phyloP scores from a whole-genome alignment of 2,329 filamentous ascomycete genomes.

The Geosmithia morbida region DNA sequence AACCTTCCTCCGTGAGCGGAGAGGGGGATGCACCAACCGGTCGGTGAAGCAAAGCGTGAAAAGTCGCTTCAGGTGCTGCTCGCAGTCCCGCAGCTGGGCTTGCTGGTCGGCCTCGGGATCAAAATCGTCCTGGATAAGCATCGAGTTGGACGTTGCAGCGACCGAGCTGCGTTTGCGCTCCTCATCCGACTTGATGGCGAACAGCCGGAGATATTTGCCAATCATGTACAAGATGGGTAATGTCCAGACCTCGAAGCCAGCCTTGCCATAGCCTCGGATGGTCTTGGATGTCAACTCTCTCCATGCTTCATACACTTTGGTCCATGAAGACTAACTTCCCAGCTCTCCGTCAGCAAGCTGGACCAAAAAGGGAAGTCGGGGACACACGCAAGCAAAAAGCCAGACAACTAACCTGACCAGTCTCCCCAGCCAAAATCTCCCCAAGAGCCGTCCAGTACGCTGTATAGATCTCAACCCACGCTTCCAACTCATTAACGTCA shows the following conservation, averaged over 20 bases:
- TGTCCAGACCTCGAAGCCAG: slow-evolving; percentile 75
- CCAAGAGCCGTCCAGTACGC: slow-evolving; percentile 73
- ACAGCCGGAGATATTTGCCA: slow-evolving; percentile 73
- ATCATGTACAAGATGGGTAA: slow-evolving; percentile 80
- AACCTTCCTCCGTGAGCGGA: neutral
- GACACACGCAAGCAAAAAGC: neutral
- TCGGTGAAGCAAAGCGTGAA: slow-evolving; percentile 86
- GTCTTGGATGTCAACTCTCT: slow-evolving; percentile 67
- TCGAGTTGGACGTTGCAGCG: slow-evolving; percentile 46
- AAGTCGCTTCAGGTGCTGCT: slow-evolving; percentile 78
- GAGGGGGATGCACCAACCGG: slow-evolving; percentile 36
- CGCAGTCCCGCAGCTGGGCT: slow-evolving; percentile 79
- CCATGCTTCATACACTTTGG: slow-evolving; percentile 78
- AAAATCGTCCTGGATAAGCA: slow-evolving; percentile 64
- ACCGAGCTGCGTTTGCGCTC: slow-evolving; percentile 31
- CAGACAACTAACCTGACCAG: slow-evolving; percentile 17
- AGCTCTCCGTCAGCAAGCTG: slow-evolving; percentile 5
- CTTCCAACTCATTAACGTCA: slow-evolving; percentile 52
- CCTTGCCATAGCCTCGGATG: slow-evolving; percentile 66
- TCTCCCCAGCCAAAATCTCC: slow-evolving; percentile 47
- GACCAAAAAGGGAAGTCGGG: neutral
- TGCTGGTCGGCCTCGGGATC: slow-evolving; percentile 63
- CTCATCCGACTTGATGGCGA: slow-evolving; percentile 83
- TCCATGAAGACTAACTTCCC: slow-evolving; percentile 44
- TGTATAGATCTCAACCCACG: slow-evolving; percentile 79